phyloP scores from a whole-genome alignment of 805 yeast genomes.

The Yamadazyma philogaea region DNA sequence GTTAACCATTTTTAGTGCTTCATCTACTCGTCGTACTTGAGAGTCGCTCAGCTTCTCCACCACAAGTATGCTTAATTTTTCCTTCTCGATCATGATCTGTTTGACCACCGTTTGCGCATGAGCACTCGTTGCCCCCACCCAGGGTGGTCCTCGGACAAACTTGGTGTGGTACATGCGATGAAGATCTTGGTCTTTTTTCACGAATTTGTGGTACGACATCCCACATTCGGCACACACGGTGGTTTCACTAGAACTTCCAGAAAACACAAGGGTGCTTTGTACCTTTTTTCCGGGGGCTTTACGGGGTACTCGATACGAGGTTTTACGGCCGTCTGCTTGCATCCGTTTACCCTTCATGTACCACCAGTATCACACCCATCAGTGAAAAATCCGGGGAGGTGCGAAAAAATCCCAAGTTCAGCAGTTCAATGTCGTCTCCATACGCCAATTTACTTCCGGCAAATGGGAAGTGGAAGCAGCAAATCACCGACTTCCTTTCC shows the following conservation, averaged over 20 bases:
- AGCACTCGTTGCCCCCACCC: conserved; percentile 25
- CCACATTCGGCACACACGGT: conserved; percentile 49
- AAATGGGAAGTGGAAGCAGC: conserved; percentile 78
- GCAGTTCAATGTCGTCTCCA: conserved; percentile 8
- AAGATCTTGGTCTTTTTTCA: conserved; percentile 39
- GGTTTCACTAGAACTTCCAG: conserved; percentile 6
- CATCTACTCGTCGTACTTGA: conserved; percentile 25
- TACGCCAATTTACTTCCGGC: conserved; percentile 59
- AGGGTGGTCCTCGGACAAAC: conserved; percentile 48
- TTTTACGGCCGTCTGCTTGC: not conserved
- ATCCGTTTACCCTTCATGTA: not conserved
- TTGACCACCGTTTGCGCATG: not conserved
- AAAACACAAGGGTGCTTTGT: conserved; percentile 18
- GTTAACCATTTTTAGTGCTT: conserved; percentile 52
- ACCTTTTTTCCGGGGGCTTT: conserved; percentile 6
- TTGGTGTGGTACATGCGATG: conserved; percentile 53
- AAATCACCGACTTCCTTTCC: conserved; percentile 67
- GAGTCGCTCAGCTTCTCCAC: conserved; percentile 21
- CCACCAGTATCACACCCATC: not conserved
- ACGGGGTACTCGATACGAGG: not conserved
- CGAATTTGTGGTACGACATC: conserved; percentile 47
- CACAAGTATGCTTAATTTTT: conserved; percentile 17
- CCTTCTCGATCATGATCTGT: not conserved
- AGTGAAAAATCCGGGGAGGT: conserved; percentile 1
- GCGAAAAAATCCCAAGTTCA: conserved; percentile 1